Evolutionary conservation across 2,329 filamentous ascomycete genomes (phyloP).

Genomic region (Alternaria brassicae): DNA sequence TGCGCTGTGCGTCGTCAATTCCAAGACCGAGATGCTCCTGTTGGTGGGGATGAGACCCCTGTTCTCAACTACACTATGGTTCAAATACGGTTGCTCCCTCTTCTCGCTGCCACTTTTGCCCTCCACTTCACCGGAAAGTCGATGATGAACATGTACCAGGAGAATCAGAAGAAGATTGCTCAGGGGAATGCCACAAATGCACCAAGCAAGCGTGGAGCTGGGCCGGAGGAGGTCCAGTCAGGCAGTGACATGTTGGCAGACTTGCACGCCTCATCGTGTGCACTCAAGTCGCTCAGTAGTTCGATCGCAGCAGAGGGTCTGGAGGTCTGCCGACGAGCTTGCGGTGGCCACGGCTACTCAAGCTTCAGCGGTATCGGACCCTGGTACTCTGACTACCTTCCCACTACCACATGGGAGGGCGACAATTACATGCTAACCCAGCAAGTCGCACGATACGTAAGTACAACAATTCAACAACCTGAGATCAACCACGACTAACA

Average conservation of each 20-base stretch:
- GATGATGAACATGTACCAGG: slow-evolving; percentile 77
- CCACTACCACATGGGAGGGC: slow-evolving; percentile 75
- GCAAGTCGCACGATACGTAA: slow-evolving; percentile 75
- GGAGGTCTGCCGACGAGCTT: slow-evolving; percentile 76
- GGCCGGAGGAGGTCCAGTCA: slow-evolving; percentile 71
- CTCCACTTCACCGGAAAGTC: slow-evolving; percentile 78
- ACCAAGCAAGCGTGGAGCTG: slow-evolving; percentile 60
- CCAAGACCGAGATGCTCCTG: slow-evolving; percentile 72
- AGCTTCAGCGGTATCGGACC: slow-evolving; percentile 77
- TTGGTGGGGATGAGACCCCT: slow-evolving; percentile 70
- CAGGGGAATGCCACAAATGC: slow-evolving; percentile 49
- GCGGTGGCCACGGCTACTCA: slow-evolving; percentile 78
- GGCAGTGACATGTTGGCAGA: slow-evolving; percentile 74
- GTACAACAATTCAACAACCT: slow-evolving; percentile 25
- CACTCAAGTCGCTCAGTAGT: slow-evolving; percentile 75
- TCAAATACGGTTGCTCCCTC: slow-evolving; percentile 73
- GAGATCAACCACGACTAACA: slow-evolving; percentile 4
- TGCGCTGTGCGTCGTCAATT: slow-evolving; percentile 78
- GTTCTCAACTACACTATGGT: slow-evolving; percentile 85
- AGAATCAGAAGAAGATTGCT: slow-evolving; percentile 73
- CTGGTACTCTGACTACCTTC: slow-evolving; percentile 78
- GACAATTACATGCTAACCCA: slow-evolving; percentile 86
- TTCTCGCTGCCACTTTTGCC: slow-evolving; percentile 78
- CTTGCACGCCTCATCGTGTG: slow-evolving; percentile 78
- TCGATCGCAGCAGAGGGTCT: slow-evolving; percentile 76